A percentile compares a stretch with the other conserved stretches of the same genome.
Evolutionary conservation across 768 basidiomycete genomes (phyloP).

Genomic region (Podaxis carcinomalis): DNA sequence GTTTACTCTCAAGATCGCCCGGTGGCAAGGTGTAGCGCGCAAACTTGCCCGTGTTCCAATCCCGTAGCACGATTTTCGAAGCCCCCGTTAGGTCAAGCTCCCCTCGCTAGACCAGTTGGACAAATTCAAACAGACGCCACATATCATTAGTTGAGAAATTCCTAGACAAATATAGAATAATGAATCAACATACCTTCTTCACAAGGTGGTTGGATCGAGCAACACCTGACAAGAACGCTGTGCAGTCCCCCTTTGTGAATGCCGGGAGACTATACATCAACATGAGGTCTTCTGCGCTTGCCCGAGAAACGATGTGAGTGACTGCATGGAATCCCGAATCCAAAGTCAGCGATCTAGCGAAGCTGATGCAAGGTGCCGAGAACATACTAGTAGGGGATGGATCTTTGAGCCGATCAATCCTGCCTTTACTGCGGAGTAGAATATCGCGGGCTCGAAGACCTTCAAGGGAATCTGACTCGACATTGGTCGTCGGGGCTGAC

Average conservation of each 20-base stretch:
- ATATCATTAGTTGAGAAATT: not conserved
- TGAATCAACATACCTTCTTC: conserved; percentile 56
- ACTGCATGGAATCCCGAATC: conserved; percentile 35
- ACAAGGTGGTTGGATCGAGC: conserved; percentile 72
- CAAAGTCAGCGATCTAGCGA: not conserved
- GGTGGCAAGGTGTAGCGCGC: conserved; percentile 59
- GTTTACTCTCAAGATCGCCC: conserved; percentile 1
- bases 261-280: conserved; percentile 82
- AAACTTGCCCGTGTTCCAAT: conserved; percentile 78
- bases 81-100: conserved; percentile 69
- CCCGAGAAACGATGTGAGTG: conserved; percentile 60
- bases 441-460: conserved; percentile 62
- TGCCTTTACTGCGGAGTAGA: conserved; percentile 72
- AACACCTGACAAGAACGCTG: conserved; percentile 71
- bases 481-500: conserved; percentile 41
- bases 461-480: conserved; percentile 31
- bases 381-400: conserved; percentile 63
- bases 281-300: conserved; percentile 82
- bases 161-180: conserved; percentile 12
- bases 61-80: conserved; percentile 74
- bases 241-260: conserved; percentile 62
- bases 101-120: conserved; percentile 48
- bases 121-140: conserved; percentile 8
- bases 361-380: not conserved
- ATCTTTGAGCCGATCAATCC: conserved; percentile 84